Conservation (phyloP, 768 basidiomycete genomes). For the Pluteus cervinus region DNA sequence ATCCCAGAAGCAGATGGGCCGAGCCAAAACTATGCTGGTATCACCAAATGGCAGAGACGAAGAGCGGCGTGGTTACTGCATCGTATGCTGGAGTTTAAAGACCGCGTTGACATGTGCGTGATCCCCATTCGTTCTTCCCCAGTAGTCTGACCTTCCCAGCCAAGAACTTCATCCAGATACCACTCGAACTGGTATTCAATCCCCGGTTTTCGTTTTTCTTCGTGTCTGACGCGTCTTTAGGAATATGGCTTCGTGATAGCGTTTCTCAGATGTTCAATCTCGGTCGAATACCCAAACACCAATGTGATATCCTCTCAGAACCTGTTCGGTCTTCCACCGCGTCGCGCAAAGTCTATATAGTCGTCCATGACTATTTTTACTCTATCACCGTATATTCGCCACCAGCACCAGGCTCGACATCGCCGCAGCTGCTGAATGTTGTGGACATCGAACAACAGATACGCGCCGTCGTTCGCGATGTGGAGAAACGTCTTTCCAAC, state of each 20-base stretch:
- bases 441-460: conserved; percentile 38
- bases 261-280: conserved; percentile 67
- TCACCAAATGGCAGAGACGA: conserved; percentile 81
- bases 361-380: conserved; percentile 78
- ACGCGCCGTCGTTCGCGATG: conserved; percentile 51
- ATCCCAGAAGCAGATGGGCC: conserved; percentile 44
- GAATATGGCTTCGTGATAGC: conserved; percentile 58
- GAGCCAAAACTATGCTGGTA: conserved; percentile 32
- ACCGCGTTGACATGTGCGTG: conserved; percentile 57
- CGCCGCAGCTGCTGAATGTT: conserved; percentile 26
- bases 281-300: conserved; percentile 64
- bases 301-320: conserved; percentile 59
- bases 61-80: conserved; percentile 78
- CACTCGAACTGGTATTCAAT: conserved; percentile 50
- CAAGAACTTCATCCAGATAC: conserved; percentile 67
- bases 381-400: conserved; percentile 59
- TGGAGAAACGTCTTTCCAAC: conserved; percentile 34
- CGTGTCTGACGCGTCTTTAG: conserved; percentile 18
- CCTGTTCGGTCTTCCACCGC: conserved; percentile 33
- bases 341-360: conserved; percentile 58
- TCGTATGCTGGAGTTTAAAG: conserved; percentile 69
- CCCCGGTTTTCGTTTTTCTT: not conserved
- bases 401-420: conserved; percentile 17
- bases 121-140: conserved; percentile 16
- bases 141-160: conserved; percentile 28